A percentile compares a stretch with the other conserved stretches of the same genome.
Evolutionary conservation across 2,329 filamentous ascomycete species (phyloP).

Genomic region (Colletotrichum costaricense): DNA sequence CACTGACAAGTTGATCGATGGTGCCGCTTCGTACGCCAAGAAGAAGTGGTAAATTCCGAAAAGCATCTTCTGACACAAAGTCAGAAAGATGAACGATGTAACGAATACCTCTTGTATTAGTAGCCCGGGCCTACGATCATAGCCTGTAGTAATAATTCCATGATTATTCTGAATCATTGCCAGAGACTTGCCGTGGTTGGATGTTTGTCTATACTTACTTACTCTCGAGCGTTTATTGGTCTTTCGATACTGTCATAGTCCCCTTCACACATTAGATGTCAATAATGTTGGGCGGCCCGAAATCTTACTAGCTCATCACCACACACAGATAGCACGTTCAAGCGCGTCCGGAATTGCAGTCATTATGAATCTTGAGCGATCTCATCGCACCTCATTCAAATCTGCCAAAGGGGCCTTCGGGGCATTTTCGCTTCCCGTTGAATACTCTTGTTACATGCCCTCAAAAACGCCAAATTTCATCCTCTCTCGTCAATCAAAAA

Average conservation of each 20-base stretch:
- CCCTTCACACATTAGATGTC: not conserved
- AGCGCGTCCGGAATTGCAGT: not conserved
- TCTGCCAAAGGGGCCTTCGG: constrained; percentile 19
- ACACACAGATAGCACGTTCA: not conserved
- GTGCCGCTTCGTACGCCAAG: constrained; percentile 30
- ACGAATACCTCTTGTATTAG: constrained; percentile 24
- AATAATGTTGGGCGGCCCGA: not conserved
- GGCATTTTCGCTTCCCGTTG: constrained; percentile 14
- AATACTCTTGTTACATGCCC: constrained; percentile 22
- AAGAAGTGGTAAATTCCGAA: constrained; percentile 17
- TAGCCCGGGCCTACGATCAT: not conserved
- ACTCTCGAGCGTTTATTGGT: not conserved
- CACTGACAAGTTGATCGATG: constrained; percentile 32
- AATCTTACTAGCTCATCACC: not conserved
- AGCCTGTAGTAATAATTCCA: constrained; percentile 2
- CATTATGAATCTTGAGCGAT: not conserved
- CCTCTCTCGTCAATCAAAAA: not conserved
- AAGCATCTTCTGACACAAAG: not conserved
- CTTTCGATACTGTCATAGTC: not conserved
- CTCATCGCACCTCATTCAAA: constrained; percentile 10
- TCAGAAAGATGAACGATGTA: constrained; percentile 7
- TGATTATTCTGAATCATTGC: not conserved
- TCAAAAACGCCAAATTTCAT: constrained; percentile 14
- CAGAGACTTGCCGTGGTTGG: not conserved
- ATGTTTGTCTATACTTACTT: not conserved